These are phyloP conservation scores for Penicillium thymicola DNA, from an alignment of 2,329 filamentous ascomycete genomes.

Conservation along the genomic window DNA sequence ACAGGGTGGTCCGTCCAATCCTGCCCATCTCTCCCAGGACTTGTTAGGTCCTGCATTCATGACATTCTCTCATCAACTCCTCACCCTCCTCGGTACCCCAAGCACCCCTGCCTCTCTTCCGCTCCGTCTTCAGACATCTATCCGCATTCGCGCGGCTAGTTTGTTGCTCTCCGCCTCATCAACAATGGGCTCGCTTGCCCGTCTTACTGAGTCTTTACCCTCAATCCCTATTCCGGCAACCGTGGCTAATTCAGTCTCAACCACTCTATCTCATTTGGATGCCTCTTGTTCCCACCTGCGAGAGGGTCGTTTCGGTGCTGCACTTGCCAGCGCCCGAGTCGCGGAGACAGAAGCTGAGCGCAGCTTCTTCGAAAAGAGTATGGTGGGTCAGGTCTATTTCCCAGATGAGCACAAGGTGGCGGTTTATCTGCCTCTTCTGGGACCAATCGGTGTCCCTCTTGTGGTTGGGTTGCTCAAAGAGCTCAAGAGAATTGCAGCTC, in stretches of 20 bases:
- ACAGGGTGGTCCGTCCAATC: slow-evolving; percentile 31
- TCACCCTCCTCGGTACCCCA: slow-evolving; percentile 82
- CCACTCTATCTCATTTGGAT: slow-evolving; percentile 73
- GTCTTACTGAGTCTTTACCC: slow-evolving; percentile 76
- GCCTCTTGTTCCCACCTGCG: slow-evolving; percentile 69
- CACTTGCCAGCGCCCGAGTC: slow-evolving; percentile 74
- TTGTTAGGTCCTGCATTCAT: slow-evolving; percentile 76
- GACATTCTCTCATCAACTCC: slow-evolving; percentile 84
- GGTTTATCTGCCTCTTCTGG: slow-evolving; percentile 87
- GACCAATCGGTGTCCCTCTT: slow-evolving; percentile 85
- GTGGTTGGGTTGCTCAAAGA: slow-evolving; percentile 82
- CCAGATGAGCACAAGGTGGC: slow-evolving; percentile 98
- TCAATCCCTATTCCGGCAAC: slow-evolving; percentile 87
- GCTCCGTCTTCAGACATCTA: slow-evolving; percentile 77
- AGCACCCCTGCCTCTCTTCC: slow-evolving; percentile 74
- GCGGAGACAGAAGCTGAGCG: slow-evolving; percentile 87
- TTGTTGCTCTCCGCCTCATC: slow-evolving; percentile 86
- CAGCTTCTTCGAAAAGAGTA: slow-evolving; percentile 97
- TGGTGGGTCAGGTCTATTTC: slow-evolving; percentile 98
- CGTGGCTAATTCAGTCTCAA: slow-evolving; percentile 80
- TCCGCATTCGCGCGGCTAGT: slow-evolving; percentile 79
- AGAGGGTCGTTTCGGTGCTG: slow-evolving; percentile 59
- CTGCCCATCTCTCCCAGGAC: slow-evolving; percentile 57
- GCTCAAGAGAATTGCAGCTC: slow-evolving; percentile 54
- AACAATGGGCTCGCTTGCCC: slow-evolving; percentile 86